Conservation (phyloP, 257 asterid species). For the Solanum chmielewskii region DNA sequence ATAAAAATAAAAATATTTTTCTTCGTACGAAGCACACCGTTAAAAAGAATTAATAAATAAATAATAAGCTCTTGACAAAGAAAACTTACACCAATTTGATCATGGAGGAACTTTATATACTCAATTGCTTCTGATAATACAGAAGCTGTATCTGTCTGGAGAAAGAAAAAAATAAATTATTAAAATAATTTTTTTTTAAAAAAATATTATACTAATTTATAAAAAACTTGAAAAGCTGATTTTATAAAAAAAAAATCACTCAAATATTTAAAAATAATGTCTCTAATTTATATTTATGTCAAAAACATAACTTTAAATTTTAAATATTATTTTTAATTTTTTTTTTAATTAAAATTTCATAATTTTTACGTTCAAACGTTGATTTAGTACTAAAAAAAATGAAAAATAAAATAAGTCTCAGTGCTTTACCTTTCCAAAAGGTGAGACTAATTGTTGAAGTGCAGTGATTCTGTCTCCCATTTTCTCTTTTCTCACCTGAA, state of each 20-base stretch:
- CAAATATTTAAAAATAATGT: too few species aligned
- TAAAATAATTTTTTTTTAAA: background rate
- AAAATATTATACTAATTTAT: background rate
- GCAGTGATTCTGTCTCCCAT: slow-evolving; percentile 81
- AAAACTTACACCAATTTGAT: slow-evolving; percentile 62
- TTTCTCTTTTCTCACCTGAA: slow-evolving; percentile 76
- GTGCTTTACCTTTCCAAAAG: slow-evolving; percentile 73
- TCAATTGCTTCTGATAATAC: slow-evolving; percentile 81
- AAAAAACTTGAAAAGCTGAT: background rate
- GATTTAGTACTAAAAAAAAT: too few species aligned
- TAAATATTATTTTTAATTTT: too few species aligned
- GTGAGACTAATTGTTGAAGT: slow-evolving; percentile 83
- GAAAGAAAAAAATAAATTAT: background rate
- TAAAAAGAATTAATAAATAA: background rate
- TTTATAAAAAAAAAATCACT: too few species aligned
- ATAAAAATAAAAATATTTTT: too few species aligned
- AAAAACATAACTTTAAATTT: background rate
- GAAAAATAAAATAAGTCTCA: background rate
- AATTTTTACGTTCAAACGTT: background rate
- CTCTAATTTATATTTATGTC: background rate
- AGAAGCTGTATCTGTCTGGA: slow-evolving; percentile 95
- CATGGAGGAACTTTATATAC: slow-evolving; percentile 80
- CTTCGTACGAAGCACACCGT: fast-evolving
- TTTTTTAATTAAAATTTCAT: background rate
- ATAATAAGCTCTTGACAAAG: background rate